phyloP scores from a whole-genome alignment of 208 protist species.

The Leishmania mexicana region DNA sequence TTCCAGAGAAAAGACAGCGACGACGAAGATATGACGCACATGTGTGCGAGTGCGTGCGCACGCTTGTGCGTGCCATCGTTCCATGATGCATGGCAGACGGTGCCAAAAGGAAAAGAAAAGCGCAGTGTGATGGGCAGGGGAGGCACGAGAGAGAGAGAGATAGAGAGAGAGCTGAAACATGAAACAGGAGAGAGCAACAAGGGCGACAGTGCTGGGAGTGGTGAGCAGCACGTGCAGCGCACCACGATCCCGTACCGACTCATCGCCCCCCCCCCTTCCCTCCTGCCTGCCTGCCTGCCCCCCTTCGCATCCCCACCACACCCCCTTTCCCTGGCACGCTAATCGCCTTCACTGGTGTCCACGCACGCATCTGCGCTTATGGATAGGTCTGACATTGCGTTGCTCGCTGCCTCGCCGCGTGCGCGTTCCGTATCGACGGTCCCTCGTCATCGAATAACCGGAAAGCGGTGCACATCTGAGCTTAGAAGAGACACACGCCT shows the following conservation, averaged over 20 bases:
- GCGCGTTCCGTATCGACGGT: not conserved
- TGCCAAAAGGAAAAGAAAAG: not conserved
- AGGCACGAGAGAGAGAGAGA: not conserved
- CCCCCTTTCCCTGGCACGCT: not conserved
- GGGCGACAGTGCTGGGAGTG: not conserved
- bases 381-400: not conserved
- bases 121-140: not conserved
- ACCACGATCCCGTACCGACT: not conserved
- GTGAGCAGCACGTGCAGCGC: not conserved
- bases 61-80: not conserved
- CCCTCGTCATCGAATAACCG: not conserved
- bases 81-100: not conserved
- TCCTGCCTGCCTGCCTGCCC: not conserved
- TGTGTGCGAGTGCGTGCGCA: not conserved
- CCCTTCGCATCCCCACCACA: not conserved
- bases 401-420: not conserved
- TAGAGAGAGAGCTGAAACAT: not conserved
- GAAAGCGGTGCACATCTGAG: not conserved
- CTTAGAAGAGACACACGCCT: not conserved
- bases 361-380: not conserved
- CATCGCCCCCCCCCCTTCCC: not conserved
- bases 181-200: not conserved
- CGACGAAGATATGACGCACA: slow-evolving; percentile 3
- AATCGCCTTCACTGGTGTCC: not conserved
- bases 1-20: not conserved